Conservation (phyloP, 805 yeast genomes). For the Kregervanrija fluxuum region DNA sequence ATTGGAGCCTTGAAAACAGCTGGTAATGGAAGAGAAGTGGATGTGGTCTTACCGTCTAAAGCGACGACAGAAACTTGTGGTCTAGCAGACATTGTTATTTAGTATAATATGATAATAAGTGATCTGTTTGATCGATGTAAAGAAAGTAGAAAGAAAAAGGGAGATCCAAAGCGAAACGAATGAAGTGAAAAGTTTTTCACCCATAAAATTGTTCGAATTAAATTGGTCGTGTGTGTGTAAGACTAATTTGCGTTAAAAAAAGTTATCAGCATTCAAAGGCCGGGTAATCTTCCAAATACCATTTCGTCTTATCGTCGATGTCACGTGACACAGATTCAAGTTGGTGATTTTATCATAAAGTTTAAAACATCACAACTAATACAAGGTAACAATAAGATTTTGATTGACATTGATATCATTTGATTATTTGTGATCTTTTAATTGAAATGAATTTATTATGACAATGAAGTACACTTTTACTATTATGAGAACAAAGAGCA, state of each 20-base stretch:
- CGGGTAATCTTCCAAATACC: background rate
- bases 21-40: slow-evolving; percentile 86
- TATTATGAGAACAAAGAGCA: too few species aligned
- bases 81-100: slow-evolving; percentile 40
- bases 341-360: too few species aligned
- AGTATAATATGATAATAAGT: background rate
- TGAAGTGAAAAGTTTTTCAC: background rate
- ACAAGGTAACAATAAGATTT: too few species aligned
- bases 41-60: slow-evolving; percentile 74
- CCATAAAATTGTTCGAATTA: background rate
- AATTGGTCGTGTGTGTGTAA: slow-evolving; percentile 2
- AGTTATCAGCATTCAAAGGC: background rate
- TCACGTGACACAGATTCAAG: too few species aligned
- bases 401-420: too few species aligned
- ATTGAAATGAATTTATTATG: too few species aligned
- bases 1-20: slow-evolving; percentile 99
- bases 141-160: background rate
- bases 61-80: slow-evolving; percentile 97
- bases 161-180: slow-evolving; percentile 1
- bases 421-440: too few species aligned
- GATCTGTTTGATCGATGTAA: slow-evolving; percentile 3
- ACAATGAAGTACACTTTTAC: too few species aligned
- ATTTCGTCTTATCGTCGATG: too few species aligned
- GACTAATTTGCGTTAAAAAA: background rate
- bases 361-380: too few species aligned